Percentiles rank a stretch among this genome's conserved stretches.
phyloP scores from a whole-genome alignment of 768 basidiomycete species.

The Hericium rajendrae region DNA sequence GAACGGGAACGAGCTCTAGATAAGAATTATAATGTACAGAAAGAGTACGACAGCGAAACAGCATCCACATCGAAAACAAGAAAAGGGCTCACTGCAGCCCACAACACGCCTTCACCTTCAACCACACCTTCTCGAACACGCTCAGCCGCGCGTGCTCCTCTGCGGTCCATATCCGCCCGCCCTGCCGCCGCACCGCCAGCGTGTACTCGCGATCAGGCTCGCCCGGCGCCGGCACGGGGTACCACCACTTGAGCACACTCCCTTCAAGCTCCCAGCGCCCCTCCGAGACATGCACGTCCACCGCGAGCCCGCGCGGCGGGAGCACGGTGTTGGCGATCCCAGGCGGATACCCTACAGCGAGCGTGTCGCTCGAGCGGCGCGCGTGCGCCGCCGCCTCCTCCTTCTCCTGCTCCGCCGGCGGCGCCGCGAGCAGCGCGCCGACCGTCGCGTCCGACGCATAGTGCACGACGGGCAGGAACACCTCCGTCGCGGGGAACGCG shows the following conservation, averaged over 20 bases:
- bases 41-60: background rate
- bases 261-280: slow-evolving; percentile 39
- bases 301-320: slow-evolving; percentile 29
- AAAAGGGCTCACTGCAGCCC: slow-evolving; percentile 5
- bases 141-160: slow-evolving; percentile 8
- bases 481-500: slow-evolving; percentile 61
- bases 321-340: slow-evolving; percentile 49
- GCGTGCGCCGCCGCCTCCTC: slow-evolving; percentile 3
- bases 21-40: background rate
- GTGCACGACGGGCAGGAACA: slow-evolving; percentile 86
- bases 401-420: slow-evolving; percentile 1
- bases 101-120: background rate
- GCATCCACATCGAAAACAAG: background rate
- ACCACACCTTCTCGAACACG: slow-evolving; percentile 10
- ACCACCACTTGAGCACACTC: slow-evolving; percentile 38
- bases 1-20: background rate
- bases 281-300: slow-evolving; percentile 34
- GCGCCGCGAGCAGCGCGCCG: slow-evolving; percentile 8
- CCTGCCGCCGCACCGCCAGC: slow-evolving; percentile 20
- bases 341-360: slow-evolving; percentile 6
- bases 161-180: slow-evolving; percentile 22
- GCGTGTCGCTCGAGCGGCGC: slow-evolving; percentile 11
- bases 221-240: slow-evolving; percentile 21
- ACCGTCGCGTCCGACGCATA: slow-evolving; percentile 45
- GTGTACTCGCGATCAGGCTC: slow-evolving; percentile 23